phyloP scores from a whole-genome alignment of 192 early-diverging fungal genomes.

The Coemansia sp. region DNA sequence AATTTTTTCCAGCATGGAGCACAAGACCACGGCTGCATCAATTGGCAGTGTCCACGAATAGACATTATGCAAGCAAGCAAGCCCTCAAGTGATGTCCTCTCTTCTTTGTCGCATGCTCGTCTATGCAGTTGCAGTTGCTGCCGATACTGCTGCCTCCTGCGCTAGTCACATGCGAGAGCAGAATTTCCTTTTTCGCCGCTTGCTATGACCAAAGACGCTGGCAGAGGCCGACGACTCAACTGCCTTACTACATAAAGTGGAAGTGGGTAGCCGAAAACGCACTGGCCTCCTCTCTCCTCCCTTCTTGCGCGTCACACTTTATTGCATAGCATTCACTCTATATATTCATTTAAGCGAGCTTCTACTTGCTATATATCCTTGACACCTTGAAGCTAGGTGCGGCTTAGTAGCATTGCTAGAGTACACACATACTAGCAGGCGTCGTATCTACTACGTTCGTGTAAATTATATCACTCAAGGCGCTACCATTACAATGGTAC shows the following conservation, averaged over 20 bases:
- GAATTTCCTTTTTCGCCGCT: background rate
- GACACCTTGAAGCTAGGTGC: too few relatives aligned
- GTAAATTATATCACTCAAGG: background rate
- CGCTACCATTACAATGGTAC: slow-evolving; percentile 13
- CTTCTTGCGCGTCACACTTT: background rate
- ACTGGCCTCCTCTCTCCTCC: background rate
- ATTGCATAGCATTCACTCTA: background rate
- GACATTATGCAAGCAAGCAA: background rate
- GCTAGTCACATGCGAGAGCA: slow-evolving; percentile 1
- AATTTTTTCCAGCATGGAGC: background rate
- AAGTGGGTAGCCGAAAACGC: background rate
- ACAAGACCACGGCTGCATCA: background rate
- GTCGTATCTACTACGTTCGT: background rate
- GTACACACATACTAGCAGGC: background rate
- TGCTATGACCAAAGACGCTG: background rate
- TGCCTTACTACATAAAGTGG: background rate
- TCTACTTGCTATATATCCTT: background rate
- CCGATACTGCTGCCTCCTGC: background rate
- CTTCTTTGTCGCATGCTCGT: background rate
- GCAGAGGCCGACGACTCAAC: background rate
- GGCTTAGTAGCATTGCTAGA: too few relatives aligned
- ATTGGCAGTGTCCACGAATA: background rate
- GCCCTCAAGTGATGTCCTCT: background rate
- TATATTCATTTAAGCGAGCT: background rate
- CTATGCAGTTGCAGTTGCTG: background rate